Percentiles rank a stretch among this genome's conserved stretches.
phyloP scores from a whole-genome alignment of 352 stramenopile species.

The Globisporangium cylindrosporum region DNA sequence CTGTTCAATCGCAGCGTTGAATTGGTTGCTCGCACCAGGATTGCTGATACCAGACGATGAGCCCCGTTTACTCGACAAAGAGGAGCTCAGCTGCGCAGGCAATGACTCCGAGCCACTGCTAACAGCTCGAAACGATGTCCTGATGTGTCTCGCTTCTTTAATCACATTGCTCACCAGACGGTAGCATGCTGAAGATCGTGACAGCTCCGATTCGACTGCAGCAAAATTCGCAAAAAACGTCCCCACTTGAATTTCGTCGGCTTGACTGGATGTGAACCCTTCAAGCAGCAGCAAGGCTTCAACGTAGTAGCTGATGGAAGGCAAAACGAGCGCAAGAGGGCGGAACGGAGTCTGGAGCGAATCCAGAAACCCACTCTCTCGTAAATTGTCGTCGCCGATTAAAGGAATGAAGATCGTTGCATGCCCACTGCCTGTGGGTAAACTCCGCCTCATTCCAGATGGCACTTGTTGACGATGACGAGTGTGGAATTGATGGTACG shows the following conservation, averaged over 20 bases:
- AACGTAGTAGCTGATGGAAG: constrained; percentile 24
- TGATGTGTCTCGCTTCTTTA: constrained; percentile 8
- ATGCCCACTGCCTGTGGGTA: not conserved
- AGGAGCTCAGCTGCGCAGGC: not conserved
- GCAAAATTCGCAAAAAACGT: constrained; percentile 27
- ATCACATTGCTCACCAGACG: constrained; percentile 2
- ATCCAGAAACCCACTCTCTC: constrained; percentile 19
- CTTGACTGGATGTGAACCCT: constrained; percentile 24
- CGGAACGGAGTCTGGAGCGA: constrained; percentile 33
- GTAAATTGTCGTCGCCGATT: not conserved
- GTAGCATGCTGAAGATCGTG: not conserved
- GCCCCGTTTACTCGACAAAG: not conserved
- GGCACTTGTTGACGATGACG: not conserved
- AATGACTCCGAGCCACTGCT: not conserved
- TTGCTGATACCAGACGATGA: not conserved
- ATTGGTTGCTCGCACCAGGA: not conserved
- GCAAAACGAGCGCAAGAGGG: constrained; percentile 24
- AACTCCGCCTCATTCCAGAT: not conserved
- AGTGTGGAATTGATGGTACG: constrained; percentile 1
- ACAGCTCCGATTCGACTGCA: constrained; percentile 5
- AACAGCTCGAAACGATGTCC: constrained; percentile 6
- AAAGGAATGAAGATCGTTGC: constrained; percentile 32
- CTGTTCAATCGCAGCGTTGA: constrained; percentile 14
- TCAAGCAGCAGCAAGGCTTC: constrained; percentile 29
- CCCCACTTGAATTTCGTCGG: constrained; percentile 15